phyloP scores from a whole-genome alignment of 169 alveolate species.

The Plasmodium fragile region DNA sequence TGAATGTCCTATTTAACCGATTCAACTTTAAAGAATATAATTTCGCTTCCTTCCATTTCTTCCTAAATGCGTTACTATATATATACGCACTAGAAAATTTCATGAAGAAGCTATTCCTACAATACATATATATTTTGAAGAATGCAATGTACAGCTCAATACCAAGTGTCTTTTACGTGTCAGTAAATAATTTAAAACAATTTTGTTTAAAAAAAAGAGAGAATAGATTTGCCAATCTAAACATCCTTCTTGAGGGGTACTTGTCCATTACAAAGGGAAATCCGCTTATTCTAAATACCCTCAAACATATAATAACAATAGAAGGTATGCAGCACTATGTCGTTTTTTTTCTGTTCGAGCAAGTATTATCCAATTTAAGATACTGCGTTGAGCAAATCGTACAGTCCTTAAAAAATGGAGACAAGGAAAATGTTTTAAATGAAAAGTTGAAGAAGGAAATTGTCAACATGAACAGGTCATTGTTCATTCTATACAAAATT shows the following conservation, averaged over 20 bases:
- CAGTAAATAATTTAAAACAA: conserved; percentile 57
- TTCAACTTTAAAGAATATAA: conserved; percentile 74
- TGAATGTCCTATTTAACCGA: conserved; percentile 56
- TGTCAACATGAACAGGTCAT: conserved; percentile 46
- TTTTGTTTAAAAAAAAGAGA: conserved; percentile 69
- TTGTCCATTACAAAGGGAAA: conserved; percentile 31
- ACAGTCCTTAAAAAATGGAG: conserved; percentile 3
- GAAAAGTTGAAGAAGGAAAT: conserved; percentile 43
- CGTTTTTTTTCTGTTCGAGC: conserved; percentile 23
- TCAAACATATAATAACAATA: conserved; percentile 4
- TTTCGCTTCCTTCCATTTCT: conserved; percentile 55
- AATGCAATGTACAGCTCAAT: conserved; percentile 42
- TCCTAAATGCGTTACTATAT: conserved; percentile 49
- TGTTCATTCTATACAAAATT: conserved; percentile 57
- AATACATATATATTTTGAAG: conserved; percentile 57
- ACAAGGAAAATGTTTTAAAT: not conserved
- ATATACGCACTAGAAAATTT: conserved; percentile 39
- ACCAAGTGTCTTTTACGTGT: conserved; percentile 43
- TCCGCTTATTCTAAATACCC: conserved; percentile 21
- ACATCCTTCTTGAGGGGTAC: conserved; percentile 57
- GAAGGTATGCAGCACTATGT: conserved; percentile 11
- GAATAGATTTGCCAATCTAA: conserved; percentile 44
- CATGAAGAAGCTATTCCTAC: conserved; percentile 41
- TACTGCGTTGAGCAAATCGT: conserved; percentile 39
- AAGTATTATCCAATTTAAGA: conserved; percentile 26